Evolutionary conservation across 768 basidiomycete species (phyloP), one percentile per base, ranked within the genome.

Genomic region (Punctularia strigosozonata): DNA sequence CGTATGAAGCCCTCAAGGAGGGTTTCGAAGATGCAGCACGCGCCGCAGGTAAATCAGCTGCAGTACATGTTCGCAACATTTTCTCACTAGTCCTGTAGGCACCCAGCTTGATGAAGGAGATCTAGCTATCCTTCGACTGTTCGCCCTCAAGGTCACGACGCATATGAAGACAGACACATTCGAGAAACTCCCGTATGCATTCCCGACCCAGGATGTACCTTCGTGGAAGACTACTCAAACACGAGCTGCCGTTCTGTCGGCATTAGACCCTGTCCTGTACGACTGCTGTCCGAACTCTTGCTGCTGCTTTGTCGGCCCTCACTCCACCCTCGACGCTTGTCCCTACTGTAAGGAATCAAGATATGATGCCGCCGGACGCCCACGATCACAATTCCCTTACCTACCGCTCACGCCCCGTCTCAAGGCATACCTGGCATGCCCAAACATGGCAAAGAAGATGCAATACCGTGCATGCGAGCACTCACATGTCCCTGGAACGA

Each of bases 231-330:
- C 12, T 17, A 45, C 48, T 4, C 40, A 47, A 26, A 32, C 50
- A 1, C 55, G 49, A 6, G 43, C 56, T 3, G 43, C 44, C 4
- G 55, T 52, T 26, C 55, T 67, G 3, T 48, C 63, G 3, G 57
- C 51, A 2, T 46, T 68, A 28, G 43, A 52, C n/a, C 57, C 63
- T 1, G 42, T 50, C 1, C 34, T 28, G 54, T 64, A 57, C 46
- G 48, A 69, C 46, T 69, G 66, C 46, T 73, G 70, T 48, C 34
- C 49, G 17, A 61, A 64, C 36, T 64, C 61, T 0, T 71, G 70
- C 44, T 49, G 49, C 38, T 60, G 56, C 41, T 71, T 50, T 43
- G 47, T 55, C 12, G 65, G 65, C 1, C 46, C 52, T 0, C 51
- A 60, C 25, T 46, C 41, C 5, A 46, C 54, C 4, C 38, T 52